Conservation (phyloP, 306 rosid genomes). For the Malus asiatica region DNA sequence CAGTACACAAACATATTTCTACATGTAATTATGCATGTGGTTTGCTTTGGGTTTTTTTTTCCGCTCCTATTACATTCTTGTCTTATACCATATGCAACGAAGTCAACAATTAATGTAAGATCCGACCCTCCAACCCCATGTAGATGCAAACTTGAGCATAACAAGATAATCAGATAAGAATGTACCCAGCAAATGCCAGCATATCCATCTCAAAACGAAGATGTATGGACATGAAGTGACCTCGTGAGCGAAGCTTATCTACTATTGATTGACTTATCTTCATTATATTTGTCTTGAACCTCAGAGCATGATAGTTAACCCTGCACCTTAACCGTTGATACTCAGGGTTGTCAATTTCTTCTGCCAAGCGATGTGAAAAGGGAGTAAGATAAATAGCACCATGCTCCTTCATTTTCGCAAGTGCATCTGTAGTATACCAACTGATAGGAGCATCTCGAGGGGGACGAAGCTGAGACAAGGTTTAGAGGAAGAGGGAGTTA, state of each 20-base stretch:
- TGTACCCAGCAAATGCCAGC: conserved; percentile 99
- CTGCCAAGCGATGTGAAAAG: conserved; percentile 95
- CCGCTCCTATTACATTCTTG: neutral
- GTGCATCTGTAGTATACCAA: conserved; percentile 82
- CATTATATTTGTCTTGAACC: conserved; percentile 87
- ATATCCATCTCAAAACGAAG: conserved; percentile 99
- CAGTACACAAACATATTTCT: neutral
- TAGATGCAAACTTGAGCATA: conserved; percentile 5
- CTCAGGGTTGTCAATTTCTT: conserved; percentile 86
- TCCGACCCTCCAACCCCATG: neutral
- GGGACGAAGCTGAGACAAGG: conserved; percentile 63
- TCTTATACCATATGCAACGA: neutral
- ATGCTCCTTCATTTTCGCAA: conserved; percentile 78
- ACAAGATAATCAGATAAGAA: conserved; percentile 5
- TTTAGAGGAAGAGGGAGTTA: neutral
- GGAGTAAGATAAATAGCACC: conserved; percentile 96
- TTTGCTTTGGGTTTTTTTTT: neutral
- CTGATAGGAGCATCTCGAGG: conserved; percentile 85
- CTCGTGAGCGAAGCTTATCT: conserved; percentile 85
- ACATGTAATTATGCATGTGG: neutral
- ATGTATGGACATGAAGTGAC: conserved; percentile 92
- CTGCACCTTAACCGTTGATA: conserved; percentile 96
- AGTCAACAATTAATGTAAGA: neutral
- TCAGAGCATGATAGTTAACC: conserved; percentile 91
- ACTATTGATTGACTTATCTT: conserved; percentile 83